Percentiles rank a stretch among this genome's conserved stretches.
These are phyloP conservation scores for Penicillium salamii DNA, from an alignment of 495 filamentous ascomycete species.

Conservation along the genomic window DNA sequence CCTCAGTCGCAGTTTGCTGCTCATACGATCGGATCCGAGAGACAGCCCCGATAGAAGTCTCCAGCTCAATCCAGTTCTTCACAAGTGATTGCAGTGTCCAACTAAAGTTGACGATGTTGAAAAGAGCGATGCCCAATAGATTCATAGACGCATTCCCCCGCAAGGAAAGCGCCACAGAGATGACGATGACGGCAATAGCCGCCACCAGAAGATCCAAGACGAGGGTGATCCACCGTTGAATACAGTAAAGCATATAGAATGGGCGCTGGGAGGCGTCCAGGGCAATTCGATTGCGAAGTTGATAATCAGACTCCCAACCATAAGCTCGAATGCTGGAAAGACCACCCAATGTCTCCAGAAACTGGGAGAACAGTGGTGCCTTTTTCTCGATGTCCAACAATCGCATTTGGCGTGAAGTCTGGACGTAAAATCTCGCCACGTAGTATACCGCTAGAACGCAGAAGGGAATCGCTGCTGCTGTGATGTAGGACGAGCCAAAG, in stretches of 20 bases:
- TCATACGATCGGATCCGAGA: constrained; percentile 23
- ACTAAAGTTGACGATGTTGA: constrained; percentile 33
- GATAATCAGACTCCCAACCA: constrained; percentile 57
- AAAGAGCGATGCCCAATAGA: constrained; percentile 28
- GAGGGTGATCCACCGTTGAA: constrained; percentile 70
- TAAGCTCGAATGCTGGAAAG: constrained; percentile 71
- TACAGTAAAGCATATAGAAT: constrained; percentile 57
- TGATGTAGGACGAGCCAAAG: constrained; percentile 20
- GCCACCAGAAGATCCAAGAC: constrained; percentile 60
- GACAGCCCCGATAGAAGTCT: constrained; percentile 32
- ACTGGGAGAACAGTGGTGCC: constrained; percentile 68
- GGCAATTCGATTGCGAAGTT: constrained; percentile 53
- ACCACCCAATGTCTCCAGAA: constrained; percentile 62
- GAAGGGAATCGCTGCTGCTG: constrained; percentile 15
- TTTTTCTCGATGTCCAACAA: constrained; percentile 56
- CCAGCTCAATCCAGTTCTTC: constrained; percentile 23
- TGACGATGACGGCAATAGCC: constrained; percentile 54
- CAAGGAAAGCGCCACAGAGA: constrained; percentile 21
- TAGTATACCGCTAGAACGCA: constrained; percentile 18
- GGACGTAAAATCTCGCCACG: constrained; percentile 29
- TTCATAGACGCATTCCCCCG: constrained; percentile 15
- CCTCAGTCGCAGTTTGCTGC: constrained; percentile 15
- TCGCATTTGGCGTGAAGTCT: constrained; percentile 50
- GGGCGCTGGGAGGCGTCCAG: constrained; percentile 56
- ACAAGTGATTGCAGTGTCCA: constrained; percentile 21